Evolutionary conservation across 495 filamentous ascomycete species (phyloP), one percentile per base, ranked within the genome.

Genomic region (Gamarada debralockiae): DNA sequence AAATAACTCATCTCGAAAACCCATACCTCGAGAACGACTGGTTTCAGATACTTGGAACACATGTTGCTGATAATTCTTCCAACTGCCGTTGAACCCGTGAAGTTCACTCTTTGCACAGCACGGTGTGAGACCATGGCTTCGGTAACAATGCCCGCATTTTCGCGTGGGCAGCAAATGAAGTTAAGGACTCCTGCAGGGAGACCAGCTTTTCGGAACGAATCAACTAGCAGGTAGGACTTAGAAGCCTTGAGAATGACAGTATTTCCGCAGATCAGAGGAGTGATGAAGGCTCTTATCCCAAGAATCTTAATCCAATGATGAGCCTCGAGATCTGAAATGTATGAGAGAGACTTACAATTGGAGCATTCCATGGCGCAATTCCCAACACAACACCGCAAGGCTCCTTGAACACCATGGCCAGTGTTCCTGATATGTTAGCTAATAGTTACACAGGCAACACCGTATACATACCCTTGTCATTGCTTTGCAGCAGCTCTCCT

Each of bases 231-330:
- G 75, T 80, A 87, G 72, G 88, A 86, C 65, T 95, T 90, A 8
- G 83, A 82, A 27, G 83, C 84, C 63, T 92, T 92, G 5, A 92
- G 70, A 14, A 92, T 74, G 38, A 77, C 75, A 2, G 87, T 89
- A 60, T 87, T 88, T 22, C 91, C 91, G 0, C 81, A 81, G 2
- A 88, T 89, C 34, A 95, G 73, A 15, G 91, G 86, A 58, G 77
- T 85, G 31, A 82, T 68, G 17, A 90, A 66, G 0, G 89, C 75
- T 40, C 87, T 6, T 9, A 15, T 17, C 37, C 6, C 37, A 10
- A 40, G n/a, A 6, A 40, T 15, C 37, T 40, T 10, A 40, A 6
- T n/a, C 12, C 8, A 5, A 17, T 40, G 6, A 10, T 5, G 8
- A 34, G 31, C 37, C n/a, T n/a, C 14, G 8, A 5, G 37, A 40